These are phyloP conservation scores for Gossypium gossypioides DNA, from an alignment of 441 rosid genomes.

Conservation along the genomic window DNA sequence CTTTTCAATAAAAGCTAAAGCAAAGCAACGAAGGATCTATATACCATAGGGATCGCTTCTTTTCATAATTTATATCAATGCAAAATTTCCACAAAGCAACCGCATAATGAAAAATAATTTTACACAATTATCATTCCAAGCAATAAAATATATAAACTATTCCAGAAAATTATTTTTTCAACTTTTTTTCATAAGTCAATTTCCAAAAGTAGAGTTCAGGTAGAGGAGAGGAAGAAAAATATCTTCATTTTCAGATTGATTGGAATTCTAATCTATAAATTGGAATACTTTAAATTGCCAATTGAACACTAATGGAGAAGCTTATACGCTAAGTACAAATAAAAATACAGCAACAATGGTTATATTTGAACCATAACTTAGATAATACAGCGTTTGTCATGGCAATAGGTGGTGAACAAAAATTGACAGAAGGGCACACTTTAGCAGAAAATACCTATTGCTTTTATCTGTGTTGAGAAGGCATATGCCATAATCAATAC, in stretches of 20 bases:
- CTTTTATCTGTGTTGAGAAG: background rate
- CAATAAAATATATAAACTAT: background rate
- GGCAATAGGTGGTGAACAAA: background rate
- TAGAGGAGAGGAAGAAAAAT: background rate
- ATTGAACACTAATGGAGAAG: background rate
- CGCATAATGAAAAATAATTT: background rate
- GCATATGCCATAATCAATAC: slow-evolving; percentile 29
- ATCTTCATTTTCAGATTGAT: background rate
- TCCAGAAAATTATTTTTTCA: too few species aligned
- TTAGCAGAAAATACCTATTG: slow-evolving; percentile 8
- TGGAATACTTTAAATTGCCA: background rate
- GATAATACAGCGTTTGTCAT: background rate
- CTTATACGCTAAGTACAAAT: background rate
- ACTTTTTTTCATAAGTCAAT: background rate
- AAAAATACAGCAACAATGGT: background rate
- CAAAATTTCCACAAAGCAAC: background rate
- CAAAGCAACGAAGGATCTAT: background rate
- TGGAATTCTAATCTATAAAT: background rate
- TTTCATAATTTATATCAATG: background rate
- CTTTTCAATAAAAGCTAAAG: background rate
- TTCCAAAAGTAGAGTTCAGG: background rate
- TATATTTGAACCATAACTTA: background rate
- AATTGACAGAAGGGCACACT: background rate
- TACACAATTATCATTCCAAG: background rate
- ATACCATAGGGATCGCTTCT: background rate